These are phyloP conservation scores for Quercus lobata DNA, from an alignment of 331 rosid genomes.

Conservation along the genomic window DNA sequence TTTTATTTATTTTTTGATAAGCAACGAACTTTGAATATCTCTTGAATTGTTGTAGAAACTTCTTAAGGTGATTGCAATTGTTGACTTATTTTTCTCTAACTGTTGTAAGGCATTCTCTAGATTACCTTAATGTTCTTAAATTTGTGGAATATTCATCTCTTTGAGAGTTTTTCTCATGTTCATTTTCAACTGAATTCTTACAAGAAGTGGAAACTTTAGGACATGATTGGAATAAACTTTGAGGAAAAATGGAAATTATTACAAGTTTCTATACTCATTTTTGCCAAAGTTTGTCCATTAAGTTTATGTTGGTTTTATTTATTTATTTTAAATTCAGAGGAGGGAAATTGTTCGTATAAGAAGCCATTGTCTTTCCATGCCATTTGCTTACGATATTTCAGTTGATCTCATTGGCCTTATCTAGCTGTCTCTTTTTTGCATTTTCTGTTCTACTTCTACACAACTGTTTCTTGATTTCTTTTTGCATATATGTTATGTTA, in stretches of 20 bases:
- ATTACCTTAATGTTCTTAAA: neutral
- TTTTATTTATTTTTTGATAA: too few relatives aligned
- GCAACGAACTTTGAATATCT: neutral
- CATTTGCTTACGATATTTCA: neutral
- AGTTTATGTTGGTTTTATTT: neutral
- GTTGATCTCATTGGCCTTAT: neutral
- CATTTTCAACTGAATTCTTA: neutral
- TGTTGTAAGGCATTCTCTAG: neutral
- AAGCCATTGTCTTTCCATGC: too few relatives aligned
- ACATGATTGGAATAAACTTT: neutral
- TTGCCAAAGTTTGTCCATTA: neutral
- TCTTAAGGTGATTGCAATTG: conserved; percentile 10
- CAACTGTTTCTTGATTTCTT: neutral
- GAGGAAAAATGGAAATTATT: neutral
- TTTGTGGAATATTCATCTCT: neutral
- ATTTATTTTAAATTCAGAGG: too few relatives aligned
- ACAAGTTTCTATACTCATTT: neutral
- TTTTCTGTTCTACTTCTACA: conserved; percentile 55
- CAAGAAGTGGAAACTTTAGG: neutral
- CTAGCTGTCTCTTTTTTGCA: conserved; percentile 30
- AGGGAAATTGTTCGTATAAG: too few relatives aligned
- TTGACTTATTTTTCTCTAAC: neutral
- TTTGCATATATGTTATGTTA: neutral
- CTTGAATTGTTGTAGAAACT: neutral
- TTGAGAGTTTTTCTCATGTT: neutral